These are phyloP conservation scores for Beauveria bassiana DNA, from an alignment of 2,329 filamentous ascomycete genomes.

Conservation along the genomic window DNA sequence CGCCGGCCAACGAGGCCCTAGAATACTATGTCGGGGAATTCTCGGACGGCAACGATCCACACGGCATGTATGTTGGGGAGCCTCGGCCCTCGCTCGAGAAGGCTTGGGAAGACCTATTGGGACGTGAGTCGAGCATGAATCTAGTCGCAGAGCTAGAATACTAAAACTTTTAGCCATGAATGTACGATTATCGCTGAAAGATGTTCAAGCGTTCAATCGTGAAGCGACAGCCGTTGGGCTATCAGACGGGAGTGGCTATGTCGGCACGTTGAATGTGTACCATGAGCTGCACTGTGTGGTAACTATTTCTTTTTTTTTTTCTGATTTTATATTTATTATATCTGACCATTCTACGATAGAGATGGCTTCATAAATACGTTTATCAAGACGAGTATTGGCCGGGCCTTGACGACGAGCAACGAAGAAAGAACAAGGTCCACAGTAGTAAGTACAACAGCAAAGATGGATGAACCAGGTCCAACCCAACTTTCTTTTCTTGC, in stretches of 20 bases:
- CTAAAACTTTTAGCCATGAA: slow-evolving; percentile 2
- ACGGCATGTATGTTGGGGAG: slow-evolving; percentile 8
- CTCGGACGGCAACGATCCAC: not conserved
- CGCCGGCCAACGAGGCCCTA: slow-evolving; percentile 6
- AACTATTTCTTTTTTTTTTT: not conserved
- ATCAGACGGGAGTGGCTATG: slow-evolving; percentile 9
- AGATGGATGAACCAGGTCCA: not conserved
- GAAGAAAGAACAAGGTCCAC: slow-evolving; percentile 7
- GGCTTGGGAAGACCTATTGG: slow-evolving; percentile 5
- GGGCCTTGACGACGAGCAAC: not conserved
- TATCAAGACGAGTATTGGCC: slow-evolving; percentile 11
- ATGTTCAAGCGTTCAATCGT: slow-evolving; percentile 5
- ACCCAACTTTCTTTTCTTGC: no score
- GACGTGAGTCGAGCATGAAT: not conserved
- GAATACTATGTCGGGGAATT: slow-evolving; percentile 8
- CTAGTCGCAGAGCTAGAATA: not conserved
- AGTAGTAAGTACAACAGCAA: slow-evolving; percentile 1
- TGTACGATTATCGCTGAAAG: not conserved
- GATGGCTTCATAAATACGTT: slow-evolving; percentile 11
- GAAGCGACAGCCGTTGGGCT: slow-evolving; percentile 5
- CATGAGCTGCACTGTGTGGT: slow-evolving; percentile 9
- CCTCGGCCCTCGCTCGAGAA: slow-evolving; percentile 10
- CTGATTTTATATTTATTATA: no score
- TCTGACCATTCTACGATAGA: not conserved
- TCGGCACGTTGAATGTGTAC: slow-evolving; percentile 10